Base-by-base conservation (phyloP, 2,329 filamentous ascomycete species). In the Tolypocladium guangdongense region DNA sequence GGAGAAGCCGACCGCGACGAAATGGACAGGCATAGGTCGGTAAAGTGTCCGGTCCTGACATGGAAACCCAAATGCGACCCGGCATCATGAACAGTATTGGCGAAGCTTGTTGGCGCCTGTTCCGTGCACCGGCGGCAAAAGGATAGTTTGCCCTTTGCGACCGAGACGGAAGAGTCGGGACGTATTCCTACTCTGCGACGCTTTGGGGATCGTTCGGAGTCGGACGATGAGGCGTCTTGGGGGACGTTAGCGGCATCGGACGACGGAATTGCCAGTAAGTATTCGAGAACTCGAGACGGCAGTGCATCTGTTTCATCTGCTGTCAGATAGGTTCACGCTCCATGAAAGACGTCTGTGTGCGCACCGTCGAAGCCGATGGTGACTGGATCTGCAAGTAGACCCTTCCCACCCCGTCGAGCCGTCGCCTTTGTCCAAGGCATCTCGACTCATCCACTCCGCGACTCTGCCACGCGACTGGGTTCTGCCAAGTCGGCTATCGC, bases 161-260 rank as follows among this genome's bases (percentile, higher is more conserved):
- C 49, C 35, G 60, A 60, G 33, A 70, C 62, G 22, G 61, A 58
- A 27, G 52, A 35, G 18, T 46, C 37, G 39, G 47, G 49, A 52
- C 54, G 46, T 22, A 46, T 20, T 3, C 56, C 52, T 14, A 60
- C 56, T 59, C 66, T 71, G 49, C 61, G 66, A 49, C 68, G 66
- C 59, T 71, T 71, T 5, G 54, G 22, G 18, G 63, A 57, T 20
- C 58, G 60, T n/a, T 59, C 59, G 8, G 57, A 32, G n/a, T 47
- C 43, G 18, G 43, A 33, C 18, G 41, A 55, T 16, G 54, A 58
- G 30, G 51, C 47, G 18, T 58, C 49, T 12, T 53, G 32, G 37
- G 33, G 10, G 35, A 18, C 47, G 8, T 57, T 57, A 20, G 51
- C 39, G 20, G 46, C 41, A 30, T 58, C 54, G 18, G 39, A 47